Evolutionary conservation across 78 protist genomes (phyloP).

Genomic region (Reticulomyxa filosa): DNA sequence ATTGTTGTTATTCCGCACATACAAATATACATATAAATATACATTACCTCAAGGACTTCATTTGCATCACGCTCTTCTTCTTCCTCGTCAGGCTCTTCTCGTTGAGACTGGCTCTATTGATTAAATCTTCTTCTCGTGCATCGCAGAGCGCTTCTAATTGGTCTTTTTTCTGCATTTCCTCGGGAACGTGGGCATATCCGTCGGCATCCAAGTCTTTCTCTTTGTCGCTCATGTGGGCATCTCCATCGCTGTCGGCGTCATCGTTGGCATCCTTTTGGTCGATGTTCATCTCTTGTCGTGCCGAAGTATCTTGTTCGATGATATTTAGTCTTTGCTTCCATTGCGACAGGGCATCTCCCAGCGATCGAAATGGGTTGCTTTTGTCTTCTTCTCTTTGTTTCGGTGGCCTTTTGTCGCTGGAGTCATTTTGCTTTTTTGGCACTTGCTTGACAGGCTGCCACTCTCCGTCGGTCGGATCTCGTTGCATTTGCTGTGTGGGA

Average conservation of each 20-base stretch:
- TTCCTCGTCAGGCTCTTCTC: no score
- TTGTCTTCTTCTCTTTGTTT: neutral
- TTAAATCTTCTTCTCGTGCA: no score
- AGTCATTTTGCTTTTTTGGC: slow-evolving; percentile 9
- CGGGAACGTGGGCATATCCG: neutral
- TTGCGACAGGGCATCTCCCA: slow-evolving; percentile 35
- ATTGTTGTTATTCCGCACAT: no score
- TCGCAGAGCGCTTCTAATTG: no score
- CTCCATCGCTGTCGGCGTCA: neutral
- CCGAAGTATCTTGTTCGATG: no score
- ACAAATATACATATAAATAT: no score
- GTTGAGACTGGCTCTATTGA: no score
- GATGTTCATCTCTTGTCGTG: no score
- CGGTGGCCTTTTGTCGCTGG: slow-evolving; percentile 3
- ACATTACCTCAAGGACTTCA: no score
- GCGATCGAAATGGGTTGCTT: slow-evolving; percentile 37
- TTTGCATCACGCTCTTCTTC: no score
- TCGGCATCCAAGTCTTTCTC: neutral
- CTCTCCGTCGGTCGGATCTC: slow-evolving; percentile 11
- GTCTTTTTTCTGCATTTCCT: no score
- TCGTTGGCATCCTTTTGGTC: slow-evolving; percentile 8
- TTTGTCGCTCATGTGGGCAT: neutral
- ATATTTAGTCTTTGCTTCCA: slow-evolving; percentile 20
- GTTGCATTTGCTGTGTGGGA: no score
- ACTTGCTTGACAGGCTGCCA: neutral